Percentiles rank a stretch among this genome's conserved stretches.
phyloP scores from a whole-genome alignment of 305 asterid species.

The Withania somnifera region DNA sequence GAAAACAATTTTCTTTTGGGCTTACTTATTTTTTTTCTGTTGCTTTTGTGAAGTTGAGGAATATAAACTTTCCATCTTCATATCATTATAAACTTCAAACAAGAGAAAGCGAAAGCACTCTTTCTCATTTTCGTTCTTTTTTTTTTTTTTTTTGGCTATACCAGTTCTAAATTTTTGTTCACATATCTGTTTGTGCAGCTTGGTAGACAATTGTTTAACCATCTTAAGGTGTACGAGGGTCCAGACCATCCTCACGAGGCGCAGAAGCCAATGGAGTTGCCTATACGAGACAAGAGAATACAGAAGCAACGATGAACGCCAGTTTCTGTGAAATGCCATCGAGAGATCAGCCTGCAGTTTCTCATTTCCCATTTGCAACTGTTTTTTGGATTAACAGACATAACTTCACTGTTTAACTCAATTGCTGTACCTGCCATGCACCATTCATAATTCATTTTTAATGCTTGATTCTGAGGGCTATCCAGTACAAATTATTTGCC shows the following conservation, averaged over 20 bases:
- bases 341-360: neutral
- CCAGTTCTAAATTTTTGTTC: too few relatives aligned
- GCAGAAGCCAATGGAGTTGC: slow-evolving; percentile 63
- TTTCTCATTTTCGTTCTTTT: neutral
- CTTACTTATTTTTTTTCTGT: too few relatives aligned
- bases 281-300: slow-evolving; percentile 87
- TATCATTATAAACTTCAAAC: too few relatives aligned
- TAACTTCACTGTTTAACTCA: neutral
- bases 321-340: slow-evolving; percentile 7
- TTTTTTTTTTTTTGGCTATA: too few relatives aligned
- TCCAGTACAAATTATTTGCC: neutral
- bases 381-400: neutral
- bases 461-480: neutral
- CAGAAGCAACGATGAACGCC: slow-evolving; percentile 22
- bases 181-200: slow-evolving; percentile 45
- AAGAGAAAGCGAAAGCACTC: neutral
- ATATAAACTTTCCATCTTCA: too few relatives aligned
- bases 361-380: neutral
- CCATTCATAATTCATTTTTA: neutral
- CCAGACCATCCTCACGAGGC: slow-evolving; percentile 90
- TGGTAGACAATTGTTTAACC: slow-evolving; percentile 69
- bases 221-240: slow-evolving; percentile 78
- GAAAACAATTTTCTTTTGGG: neutral
- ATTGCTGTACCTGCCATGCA: neutral
- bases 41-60: too few relatives aligned